Base-by-base conservation (phyloP, 106 monocot genomes). In the Acorus calamus region DNA sequence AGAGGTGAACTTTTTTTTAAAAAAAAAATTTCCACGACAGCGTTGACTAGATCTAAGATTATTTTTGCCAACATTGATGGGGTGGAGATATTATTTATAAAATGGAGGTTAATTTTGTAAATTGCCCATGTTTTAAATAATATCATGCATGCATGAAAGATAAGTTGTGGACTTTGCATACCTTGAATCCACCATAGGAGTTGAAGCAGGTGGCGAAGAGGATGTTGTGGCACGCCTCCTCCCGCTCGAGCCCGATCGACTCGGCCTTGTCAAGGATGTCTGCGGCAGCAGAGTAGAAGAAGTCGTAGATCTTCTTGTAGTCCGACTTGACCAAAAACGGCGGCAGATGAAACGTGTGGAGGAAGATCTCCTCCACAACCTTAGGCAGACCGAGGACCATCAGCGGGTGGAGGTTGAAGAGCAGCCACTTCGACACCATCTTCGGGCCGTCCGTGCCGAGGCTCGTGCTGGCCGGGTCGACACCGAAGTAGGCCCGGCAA, bases 221-320 rank as follows among this genome's bases (percentile, higher is more conserved):
- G 42, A 84, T 54, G 69, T 84, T 79, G 69, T 84, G 84, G 52
- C 51, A 51, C 3, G 79, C 84, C 56, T 79, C 84, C 3, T 76
- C 69, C 47, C 76, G 69, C 3, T 69, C 57, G 11, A 80, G 47
- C 9, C 84, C 84, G 10, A 73, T 49, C 56, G 63, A 66, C 70
- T 77, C 73, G 7, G 84, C 84, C 14, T 60, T 49, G 63, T 80
- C 72, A 8, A 84, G 56, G 42, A 63, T 61, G 42, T 59, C 9
- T 2, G 69, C 49, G 2, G 69, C 84, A 2, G 65, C 76, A 47
- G 50, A 46, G 66, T 11, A 47, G 66, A 73, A 73, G 76, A 73
- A 84, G 42, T 73, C 69, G 59, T 70, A 62, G 43, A 84, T 73
- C 1, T 57, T 55, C 69, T 71, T 69, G 67, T 84, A 80, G 70